Percentiles rank a stretch among this genome's conserved stretches.
These are phyloP conservation scores for Aspergillus sp. DNA, from an alignment of 2,329 filamentous ascomycete species.

Conservation along the genomic window DNA sequence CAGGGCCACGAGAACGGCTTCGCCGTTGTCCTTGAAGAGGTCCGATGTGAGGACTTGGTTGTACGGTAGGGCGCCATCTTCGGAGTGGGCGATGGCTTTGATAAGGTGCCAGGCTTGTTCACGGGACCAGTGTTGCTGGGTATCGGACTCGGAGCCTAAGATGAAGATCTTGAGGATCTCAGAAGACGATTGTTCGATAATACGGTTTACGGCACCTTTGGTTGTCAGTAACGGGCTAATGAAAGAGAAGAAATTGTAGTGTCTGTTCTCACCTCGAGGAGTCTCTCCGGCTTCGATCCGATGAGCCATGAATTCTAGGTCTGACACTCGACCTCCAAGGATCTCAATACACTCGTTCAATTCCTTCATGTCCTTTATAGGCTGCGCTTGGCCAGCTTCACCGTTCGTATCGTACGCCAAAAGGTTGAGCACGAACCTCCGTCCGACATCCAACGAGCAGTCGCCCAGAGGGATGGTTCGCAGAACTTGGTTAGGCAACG, in stretches of 20 bases:
- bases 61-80: slow-evolving; percentile 58
- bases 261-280: slow-evolving; percentile 46
- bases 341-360: slow-evolving; percentile 73
- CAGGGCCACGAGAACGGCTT: slow-evolving; percentile 68
- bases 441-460: slow-evolving; percentile 75
- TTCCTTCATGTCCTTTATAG: slow-evolving; percentile 51
- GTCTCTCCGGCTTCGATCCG: slow-evolving; percentile 80
- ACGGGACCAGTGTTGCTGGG: slow-evolving; percentile 59
- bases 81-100: slow-evolving; percentile 62
- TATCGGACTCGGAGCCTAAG: slow-evolving; percentile 49
- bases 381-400: slow-evolving; percentile 30
- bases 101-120: slow-evolving; percentile 89
- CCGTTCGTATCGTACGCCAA: slow-evolving; percentile 46
- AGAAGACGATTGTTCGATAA: slow-evolving; percentile 77
- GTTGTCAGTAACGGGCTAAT: slow-evolving; percentile 12
- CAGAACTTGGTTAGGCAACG: slow-evolving; percentile 85
- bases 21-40: slow-evolving; percentile 64
- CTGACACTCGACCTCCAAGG: slow-evolving; percentile 85
- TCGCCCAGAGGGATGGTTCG: slow-evolving; percentile 78
- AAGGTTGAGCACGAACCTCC: slow-evolving; percentile 80
- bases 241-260: neutral
- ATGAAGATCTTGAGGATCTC: slow-evolving; percentile 94
- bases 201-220: slow-evolving; percentile 68
- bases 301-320: slow-evolving; percentile 88
- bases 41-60: slow-evolving; percentile 74